Evolutionary conservation across 441 rosid species (phyloP), one percentile per base, ranked within the genome.

Genomic region (Brassica balearica): DNA sequence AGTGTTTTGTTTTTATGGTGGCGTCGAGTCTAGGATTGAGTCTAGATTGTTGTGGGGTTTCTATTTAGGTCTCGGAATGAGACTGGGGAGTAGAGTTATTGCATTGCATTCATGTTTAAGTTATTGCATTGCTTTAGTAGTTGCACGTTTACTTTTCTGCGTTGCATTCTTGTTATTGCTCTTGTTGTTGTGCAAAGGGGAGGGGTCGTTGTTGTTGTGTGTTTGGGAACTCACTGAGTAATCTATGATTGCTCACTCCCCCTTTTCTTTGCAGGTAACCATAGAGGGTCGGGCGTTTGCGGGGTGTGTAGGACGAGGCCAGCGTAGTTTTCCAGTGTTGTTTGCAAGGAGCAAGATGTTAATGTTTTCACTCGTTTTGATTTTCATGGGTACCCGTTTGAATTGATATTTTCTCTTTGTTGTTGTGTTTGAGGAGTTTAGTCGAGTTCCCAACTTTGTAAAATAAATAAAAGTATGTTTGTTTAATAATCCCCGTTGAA

Each of bases 371-470:
- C 58, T 51, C 20, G 58, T 14, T 51, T 51, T 14, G 56, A 1
- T 51, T 14, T 51, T 51, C 58, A 51, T 51, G 58, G 58, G 58
- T 51, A 51, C 56, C 8, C 56, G 19, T 51, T 46, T 51, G 58
- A 51, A 8, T 51, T 0, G 20, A 0, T 51, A 14, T 51, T 51
- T 5, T 2, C 58, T 5, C 15, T 51, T 11, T 48, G 58, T 14
- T 51, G 2, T 51, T 14, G 1, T 51, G 0, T 51, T 14, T 51
- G 19, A 51, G 19, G 3, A 51, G 3, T 14, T 51, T 14, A 14
- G 58, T 51, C 8, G 58, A 51, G 58, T 51, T 43, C 51, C n/a
- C 51, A 5, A 43, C 51, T 43, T 11, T 43, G 51, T 43, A 10
- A 43, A 11, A 43, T 43, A 10, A 11, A 10, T 43, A 43, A 43